Base-by-base conservation (phyloP, 257 asterid genomes). In the Nemophila menziesii region DNA sequence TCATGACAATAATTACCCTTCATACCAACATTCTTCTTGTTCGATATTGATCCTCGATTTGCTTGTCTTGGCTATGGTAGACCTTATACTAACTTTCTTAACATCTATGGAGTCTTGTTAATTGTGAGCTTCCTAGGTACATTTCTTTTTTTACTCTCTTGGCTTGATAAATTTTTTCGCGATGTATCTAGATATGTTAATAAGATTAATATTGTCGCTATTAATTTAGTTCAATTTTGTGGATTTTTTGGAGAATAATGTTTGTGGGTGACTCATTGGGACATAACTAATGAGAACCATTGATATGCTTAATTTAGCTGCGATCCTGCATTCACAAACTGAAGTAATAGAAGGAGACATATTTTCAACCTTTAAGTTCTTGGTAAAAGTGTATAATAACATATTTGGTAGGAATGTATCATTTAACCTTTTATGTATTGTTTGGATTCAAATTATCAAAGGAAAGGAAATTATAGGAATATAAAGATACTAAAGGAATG, bases 211-310 rank as follows among this genome's bases (percentile, higher is more conserved):
- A 2, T 29, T 29, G 12, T 29, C 1, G 12, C 1, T 29, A 29
- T 5, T 29, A 29, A 41, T 12, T 38, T 63, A 73, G 67, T 70
- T 70, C 43, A 62, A 57, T 39, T 72, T 72, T 39, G 20, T 61
- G 2, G 55, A 65, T 5, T 70, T 70, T 53, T 39, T 68, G 41
- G 1, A 26, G 40, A 58, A 70, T 90, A 59, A 85, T 90, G 96
- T 90, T 85, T 54, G 96, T 90, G 20, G 99, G 99, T 2, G 99
- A 90, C 44, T 90, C 99, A 10, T 39, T 90, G 57, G 94, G 96
- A 17, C 66, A 85, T 39, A 90, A 90, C 57, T 96, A 90, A 58
- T 90, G 94, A 93, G 72, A 90, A 57, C 81, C 96, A 11, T 61
- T 90, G 57, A 43, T 81, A 20, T 90, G 99, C 56, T 60, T 90